Evolutionary conservation across 768 basidiomycete genomes (phyloP).

Genomic region (Hemileccinum rubropunctum): DNA sequence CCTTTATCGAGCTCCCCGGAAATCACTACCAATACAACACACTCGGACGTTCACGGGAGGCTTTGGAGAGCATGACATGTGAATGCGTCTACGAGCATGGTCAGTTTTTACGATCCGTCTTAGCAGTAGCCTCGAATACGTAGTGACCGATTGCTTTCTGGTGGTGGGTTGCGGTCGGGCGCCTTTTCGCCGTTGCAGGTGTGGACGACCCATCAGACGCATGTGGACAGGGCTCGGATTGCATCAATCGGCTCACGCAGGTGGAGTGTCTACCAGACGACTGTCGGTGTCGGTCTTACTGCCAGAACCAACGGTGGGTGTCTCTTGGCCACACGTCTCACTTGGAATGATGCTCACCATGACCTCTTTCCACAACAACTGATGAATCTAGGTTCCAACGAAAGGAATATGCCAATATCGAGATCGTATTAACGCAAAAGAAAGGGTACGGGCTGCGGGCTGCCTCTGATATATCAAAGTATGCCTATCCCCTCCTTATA

Average conservation of each 20-base stretch:
- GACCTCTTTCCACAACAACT: neutral
- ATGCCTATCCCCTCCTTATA: slow-evolving; percentile 24
- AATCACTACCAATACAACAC: slow-evolving; percentile 88
- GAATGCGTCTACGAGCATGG: slow-evolving; percentile 85
- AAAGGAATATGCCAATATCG: slow-evolving; percentile 78
- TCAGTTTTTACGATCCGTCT: slow-evolving; percentile 44
- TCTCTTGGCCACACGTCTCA: neutral
- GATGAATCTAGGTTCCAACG: slow-evolving; percentile 69
- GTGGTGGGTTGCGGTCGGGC: slow-evolving; percentile 16
- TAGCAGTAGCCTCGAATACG: slow-evolving; percentile 27
- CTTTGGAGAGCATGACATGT: slow-evolving; percentile 91
- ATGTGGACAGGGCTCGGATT: slow-evolving; percentile 87
- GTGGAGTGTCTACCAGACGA: slow-evolving; percentile 93
- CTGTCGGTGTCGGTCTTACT: slow-evolving; percentile 77
- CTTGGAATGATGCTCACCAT: neutral
- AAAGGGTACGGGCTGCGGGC: slow-evolving; percentile 95
- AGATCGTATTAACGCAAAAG: slow-evolving; percentile 91
- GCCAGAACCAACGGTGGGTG: slow-evolving; percentile 88
- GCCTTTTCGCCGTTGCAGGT: slow-evolving; percentile 41
- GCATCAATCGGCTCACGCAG: slow-evolving; percentile 96
- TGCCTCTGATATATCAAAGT: slow-evolving; percentile 63
- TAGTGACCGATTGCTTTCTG: slow-evolving; percentile 24
- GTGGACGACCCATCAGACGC: slow-evolving; percentile 59
- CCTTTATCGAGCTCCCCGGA: slow-evolving; percentile 67
- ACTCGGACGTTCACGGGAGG: slow-evolving; percentile 84